Evolutionary conservation across 345 rosid genomes (phyloP).

Genomic region (Camelina neglecta): DNA sequence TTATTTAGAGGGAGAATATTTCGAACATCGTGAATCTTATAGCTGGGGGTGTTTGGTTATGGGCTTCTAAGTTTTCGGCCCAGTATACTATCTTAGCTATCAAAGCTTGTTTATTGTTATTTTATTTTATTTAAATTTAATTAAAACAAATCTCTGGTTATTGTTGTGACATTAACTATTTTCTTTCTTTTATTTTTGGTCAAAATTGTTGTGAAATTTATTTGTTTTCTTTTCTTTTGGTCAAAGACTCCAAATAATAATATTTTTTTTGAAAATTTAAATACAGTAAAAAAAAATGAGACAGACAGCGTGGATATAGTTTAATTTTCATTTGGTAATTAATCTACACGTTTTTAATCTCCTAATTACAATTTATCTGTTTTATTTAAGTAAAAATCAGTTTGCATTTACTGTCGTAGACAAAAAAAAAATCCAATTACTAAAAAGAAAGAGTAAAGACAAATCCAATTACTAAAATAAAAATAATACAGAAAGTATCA

Average conservation of each 20-base stretch:
- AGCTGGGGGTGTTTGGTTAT: background rate
- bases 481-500: slow-evolving; percentile 14
- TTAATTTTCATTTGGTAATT: background rate
- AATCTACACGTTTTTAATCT: background rate
- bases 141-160: background rate
- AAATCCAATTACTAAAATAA: background rate
- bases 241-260: background rate
- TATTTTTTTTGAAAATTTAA: background rate
- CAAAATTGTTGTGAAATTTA: background rate
- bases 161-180: background rate
- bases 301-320: background rate
- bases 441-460: slow-evolving; percentile 30
- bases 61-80: slow-evolving; percentile 12
- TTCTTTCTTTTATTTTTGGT: background rate
- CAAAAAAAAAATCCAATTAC: slow-evolving; percentile 3
- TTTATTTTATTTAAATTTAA: no score
- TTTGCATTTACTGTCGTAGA: background rate
- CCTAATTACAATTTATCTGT: background rate
- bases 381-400: slow-evolving; percentile 13
- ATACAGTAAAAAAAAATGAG: background rate
- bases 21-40: slow-evolving; percentile 10
- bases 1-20: background rate
- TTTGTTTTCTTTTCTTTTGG: background rate
- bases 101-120: background rate
- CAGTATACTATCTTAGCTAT: background rate